Base-by-base conservation (phyloP, 345 rosid species). In the Syzygium aqueum region DNA sequence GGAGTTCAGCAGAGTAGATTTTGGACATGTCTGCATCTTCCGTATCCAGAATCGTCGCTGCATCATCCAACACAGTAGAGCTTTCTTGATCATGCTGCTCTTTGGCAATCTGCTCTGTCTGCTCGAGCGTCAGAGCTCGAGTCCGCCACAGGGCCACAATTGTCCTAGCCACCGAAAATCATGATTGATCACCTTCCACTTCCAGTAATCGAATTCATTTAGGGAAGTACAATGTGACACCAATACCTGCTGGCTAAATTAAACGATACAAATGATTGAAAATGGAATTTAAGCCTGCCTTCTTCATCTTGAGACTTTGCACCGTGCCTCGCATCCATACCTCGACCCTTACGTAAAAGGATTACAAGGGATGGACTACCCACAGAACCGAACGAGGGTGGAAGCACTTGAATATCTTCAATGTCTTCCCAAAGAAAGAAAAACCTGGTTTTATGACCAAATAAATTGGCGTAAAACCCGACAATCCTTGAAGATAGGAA, bases 391-490 rank as follows among this genome's bases (percentile, higher is more conserved):
- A 97, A 87, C 50, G 98, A 93, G 5, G 98, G 97, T 22, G 97
- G 94, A 88, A 93, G 96, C 85, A 88, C 92, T 84, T 92, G 96
- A 88, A 97, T 93, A 90, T 94, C 95, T 85, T 95, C 94, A 61
- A 95, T 94, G 88, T 96, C 98, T 90, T 96, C 98, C 98, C 98
- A 96, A 23, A 95, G 95, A 77, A 97, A 92, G 94, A 93, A 96
- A 92, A 95, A 93, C 87, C 93, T 94, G 83, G 95, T 93, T 90
- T 97, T 97, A 87, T 94, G 92, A 88, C 98, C 97, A 90, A 97
- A 97, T 37, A 97, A 87, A 92, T 97, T 95, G 80, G 98, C 92
- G 89, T 94, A 92, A 86, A 97, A 96, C 87, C 97, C 99, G 53
- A 97, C 92, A 88, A 95, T 96, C 91, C 99, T 94, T 51, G 99